phyloP scores from a whole-genome alignment of 306 rosid species.

The Quercus cerris region DNA sequence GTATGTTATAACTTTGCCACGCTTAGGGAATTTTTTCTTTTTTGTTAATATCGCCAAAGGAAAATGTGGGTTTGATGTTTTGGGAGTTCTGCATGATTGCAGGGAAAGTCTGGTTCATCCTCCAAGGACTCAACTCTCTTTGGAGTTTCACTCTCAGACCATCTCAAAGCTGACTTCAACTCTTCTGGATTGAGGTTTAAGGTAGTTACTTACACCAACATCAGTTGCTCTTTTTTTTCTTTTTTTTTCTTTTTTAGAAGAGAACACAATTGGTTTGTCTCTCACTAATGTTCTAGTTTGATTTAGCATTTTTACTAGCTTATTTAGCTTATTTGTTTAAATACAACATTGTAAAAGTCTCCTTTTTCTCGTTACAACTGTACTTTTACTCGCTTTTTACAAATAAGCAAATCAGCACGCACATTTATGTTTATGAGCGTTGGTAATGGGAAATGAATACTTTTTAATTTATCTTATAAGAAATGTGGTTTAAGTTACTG shows the following conservation, averaged over 20 bases:
- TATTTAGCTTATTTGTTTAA: no score
- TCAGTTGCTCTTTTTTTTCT: not conserved
- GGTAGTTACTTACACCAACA: slow-evolving; percentile 35
- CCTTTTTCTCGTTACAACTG: no score
- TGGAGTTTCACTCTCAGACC: slow-evolving; percentile 73
- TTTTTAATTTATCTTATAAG: not conserved
- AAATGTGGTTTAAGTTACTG: not conserved
- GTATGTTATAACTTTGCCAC: slow-evolving; percentile 16
- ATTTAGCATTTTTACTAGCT: no score
- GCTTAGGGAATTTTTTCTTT: not conserved
- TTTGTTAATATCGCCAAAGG: not conserved
- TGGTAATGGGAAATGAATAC: not conserved
- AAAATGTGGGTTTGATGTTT: not conserved
- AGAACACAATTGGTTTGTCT: not conserved
- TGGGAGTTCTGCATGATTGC: slow-evolving; percentile 26
- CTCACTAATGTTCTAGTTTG: not conserved
- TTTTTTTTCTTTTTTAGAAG: not conserved
- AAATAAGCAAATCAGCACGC: no score
- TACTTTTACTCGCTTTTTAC: no score
- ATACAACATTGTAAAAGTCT: no score
- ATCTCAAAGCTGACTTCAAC: slow-evolving; percentile 61
- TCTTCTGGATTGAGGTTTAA: slow-evolving; percentile 73
- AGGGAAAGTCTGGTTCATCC: slow-evolving; percentile 64
- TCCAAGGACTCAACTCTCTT: slow-evolving; percentile 72
- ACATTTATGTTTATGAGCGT: not conserved